These are phyloP conservation scores for Coleophoma crateriformis DNA, from an alignment of 2,329 filamentous ascomycete species.

Conservation along the genomic window DNA sequence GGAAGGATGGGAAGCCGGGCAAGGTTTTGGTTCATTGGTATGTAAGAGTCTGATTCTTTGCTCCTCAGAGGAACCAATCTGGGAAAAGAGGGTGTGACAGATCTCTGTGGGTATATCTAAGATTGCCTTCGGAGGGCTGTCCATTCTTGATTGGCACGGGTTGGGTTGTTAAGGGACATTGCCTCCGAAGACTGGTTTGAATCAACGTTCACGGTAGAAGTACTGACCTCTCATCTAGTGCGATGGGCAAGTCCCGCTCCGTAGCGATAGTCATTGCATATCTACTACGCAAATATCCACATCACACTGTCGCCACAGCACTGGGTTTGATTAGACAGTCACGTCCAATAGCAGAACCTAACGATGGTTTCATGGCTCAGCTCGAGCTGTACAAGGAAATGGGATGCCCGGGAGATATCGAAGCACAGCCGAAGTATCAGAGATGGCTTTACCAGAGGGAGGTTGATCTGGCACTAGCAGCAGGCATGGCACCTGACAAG, in stretches of 20 bases:
- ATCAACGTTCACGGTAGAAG: not conserved
- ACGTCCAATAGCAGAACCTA: conserved; percentile 79
- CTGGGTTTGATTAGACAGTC: conserved; percentile 63
- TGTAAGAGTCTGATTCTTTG: conserved; percentile 29
- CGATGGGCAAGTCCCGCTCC: conserved; percentile 93
- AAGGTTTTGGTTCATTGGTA: conserved; percentile 67
- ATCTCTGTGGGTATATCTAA: too few relatives aligned
- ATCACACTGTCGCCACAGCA: conserved; percentile 44
- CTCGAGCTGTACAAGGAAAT: conserved; percentile 83
- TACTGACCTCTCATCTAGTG: conserved; percentile 46
- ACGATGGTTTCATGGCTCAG: conserved; percentile 86
- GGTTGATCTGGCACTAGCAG: conserved; percentile 62
- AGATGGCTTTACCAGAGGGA: conserved; percentile 66
- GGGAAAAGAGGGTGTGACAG: not conserved
- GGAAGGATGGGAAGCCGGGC: conserved; percentile 41
- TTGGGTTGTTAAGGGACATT: too few relatives aligned
- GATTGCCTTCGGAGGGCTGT: too few relatives aligned
- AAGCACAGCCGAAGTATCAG: conserved; percentile 71
- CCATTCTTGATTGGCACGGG: too few relatives aligned
- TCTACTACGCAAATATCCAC: conserved; percentile 64
- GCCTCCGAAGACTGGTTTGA: too few relatives aligned
- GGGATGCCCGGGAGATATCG: conserved; percentile 67
- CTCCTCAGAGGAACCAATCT: conserved; percentile 5
- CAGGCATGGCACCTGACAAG: conserved; percentile 71
- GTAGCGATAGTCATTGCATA: conserved; percentile 81